Evolutionary conservation across 768 basidiomycete genomes (phyloP), one percentile per base, ranked within the genome.

Genomic region (Podaxis mareebaensis): DNA sequence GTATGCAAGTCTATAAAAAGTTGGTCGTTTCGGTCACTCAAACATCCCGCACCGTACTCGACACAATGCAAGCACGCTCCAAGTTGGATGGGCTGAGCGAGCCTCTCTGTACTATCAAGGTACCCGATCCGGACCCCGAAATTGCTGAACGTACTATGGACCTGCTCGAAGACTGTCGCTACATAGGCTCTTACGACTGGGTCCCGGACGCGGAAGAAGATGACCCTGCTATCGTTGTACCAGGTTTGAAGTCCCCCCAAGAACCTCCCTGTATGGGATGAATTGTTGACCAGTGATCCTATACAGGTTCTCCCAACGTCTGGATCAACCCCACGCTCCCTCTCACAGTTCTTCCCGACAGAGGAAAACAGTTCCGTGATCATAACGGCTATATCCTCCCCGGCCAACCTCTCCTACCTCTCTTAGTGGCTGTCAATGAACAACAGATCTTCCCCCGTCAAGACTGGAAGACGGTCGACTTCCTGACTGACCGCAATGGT

Each of bases 401-500:
- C 6, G 69, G 71, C 3, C 54, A 71, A 3, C 72, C 73, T 53
- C 74, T 70, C 67, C 80, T 87, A 2, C 88, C 90, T 10, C 75
- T 90, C 64, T 76, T 92, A 57, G 79, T 76, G 24, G 85, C 90
- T 1, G 83, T 86, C 22, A 83, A 88, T 66, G 74, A 73, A 20
- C 70, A 72, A 30, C 67, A 64, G 13, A 70, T 73, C 46, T 67
- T 67, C 4, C 76, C 83, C 13, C 69, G 69, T 10, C 63, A 68
- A 52, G 74, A 83, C 62, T 82, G 80, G 80, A 42, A 76, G 5
- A 69, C 70, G 4, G 75, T 84, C 52, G 79, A 82, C 58, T 72
- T 81, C 59, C 73, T 91, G 62, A 86, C 88, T 0, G 89, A 91
- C 67, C 79, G 90, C 30, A 91, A 90, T 67, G 78, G 77, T 28